These are phyloP conservation scores for Chlamydomonas sp. DNA, from an alignment of 139 green algal species.

Conservation along the genomic window DNA sequence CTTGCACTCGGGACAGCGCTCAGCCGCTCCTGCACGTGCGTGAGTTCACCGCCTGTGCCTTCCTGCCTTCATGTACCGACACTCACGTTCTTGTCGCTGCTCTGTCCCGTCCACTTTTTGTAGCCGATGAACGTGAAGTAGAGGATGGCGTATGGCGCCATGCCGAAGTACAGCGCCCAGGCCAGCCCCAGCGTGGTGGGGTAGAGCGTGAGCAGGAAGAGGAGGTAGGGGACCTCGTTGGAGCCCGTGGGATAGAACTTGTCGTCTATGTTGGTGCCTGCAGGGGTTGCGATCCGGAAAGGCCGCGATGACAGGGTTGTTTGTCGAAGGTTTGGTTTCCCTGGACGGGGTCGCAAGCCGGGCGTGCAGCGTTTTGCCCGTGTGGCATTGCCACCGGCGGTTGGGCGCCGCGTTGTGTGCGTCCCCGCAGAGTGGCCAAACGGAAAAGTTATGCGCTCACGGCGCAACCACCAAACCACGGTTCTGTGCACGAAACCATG, in stretches of 20 bases:
- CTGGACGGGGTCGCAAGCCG: too few species aligned
- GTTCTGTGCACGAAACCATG: too few species aligned
- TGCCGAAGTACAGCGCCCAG: background rate
- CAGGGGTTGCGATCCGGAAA: background rate
- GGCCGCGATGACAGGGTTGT: background rate
- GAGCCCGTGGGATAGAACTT: constrained; percentile 7
- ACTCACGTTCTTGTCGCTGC: too few species aligned
- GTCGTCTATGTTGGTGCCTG: background rate
- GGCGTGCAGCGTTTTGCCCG: too few species aligned
- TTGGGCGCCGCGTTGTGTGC: too few species aligned
- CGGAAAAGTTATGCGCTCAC: too few species aligned
- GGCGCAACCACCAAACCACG: too few species aligned
- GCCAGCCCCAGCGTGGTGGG: background rate
- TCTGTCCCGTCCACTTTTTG: background rate
- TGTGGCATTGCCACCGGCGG: too few species aligned
- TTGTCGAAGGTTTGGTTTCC: too few species aligned
- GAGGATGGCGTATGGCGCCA: constrained; percentile 8
- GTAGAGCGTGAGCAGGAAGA: constrained; percentile 13
- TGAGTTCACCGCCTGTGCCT: background rate
- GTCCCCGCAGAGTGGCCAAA: too few species aligned
- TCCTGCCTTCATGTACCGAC: background rate
- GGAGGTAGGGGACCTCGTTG: background rate
- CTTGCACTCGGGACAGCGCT: too few species aligned
- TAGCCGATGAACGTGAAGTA: constrained; percentile 1
- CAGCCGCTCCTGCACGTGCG: too few species aligned